Evolutionary conservation across 805 yeast genomes (phyloP).

Genomic region (Deakozyma indianensis): DNA sequence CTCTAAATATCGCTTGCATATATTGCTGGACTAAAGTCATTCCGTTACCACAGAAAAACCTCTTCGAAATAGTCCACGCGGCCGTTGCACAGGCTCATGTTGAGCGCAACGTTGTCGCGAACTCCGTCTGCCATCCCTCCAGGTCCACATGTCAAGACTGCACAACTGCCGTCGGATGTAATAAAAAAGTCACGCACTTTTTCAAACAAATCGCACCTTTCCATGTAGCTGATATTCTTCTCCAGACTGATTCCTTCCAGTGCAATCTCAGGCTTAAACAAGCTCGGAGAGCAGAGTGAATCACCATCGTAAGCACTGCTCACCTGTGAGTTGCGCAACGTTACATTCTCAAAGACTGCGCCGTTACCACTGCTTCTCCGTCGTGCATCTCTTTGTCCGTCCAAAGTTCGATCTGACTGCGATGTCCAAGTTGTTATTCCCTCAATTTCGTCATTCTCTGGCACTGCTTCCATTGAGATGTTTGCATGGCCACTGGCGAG

Average conservation of each 20-base stretch:
- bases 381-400: background rate
- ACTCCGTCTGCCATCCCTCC: slow-evolving; percentile 15
- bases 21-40: too few relatives aligned
- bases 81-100: slow-evolving; percentile 18
- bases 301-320: slow-evolving; percentile 2
- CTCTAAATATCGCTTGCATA: too few relatives aligned
- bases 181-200: slow-evolving; percentile 30
- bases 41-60: slow-evolving; percentile 62
- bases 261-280: slow-evolving; percentile 1
- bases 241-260: slow-evolving; percentile 5
- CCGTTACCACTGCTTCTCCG: background rate
- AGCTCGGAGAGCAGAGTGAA: slow-evolving; percentile 1
- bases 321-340: slow-evolving; percentile 4
- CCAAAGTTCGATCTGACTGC: background rate
- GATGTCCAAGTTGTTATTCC: background rate
- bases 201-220: slow-evolving; percentile 24
- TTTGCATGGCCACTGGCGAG: slow-evolving; percentile 7
- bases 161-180: slow-evolving; percentile 33
- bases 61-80: slow-evolving; percentile 59
- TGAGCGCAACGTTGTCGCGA: slow-evolving; percentile 9
- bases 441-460: background rate
- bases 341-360: background rate
- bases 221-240: slow-evolving; percentile 34
- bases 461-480: background rate
- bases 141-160: slow-evolving; percentile 21